A percentile compares a stretch with the other conserved stretches of the same genome.
phyloP scores from a whole-genome alignment of 2,329 filamentous ascomycete genomes.

The Trichoderma lentiforme region DNA sequence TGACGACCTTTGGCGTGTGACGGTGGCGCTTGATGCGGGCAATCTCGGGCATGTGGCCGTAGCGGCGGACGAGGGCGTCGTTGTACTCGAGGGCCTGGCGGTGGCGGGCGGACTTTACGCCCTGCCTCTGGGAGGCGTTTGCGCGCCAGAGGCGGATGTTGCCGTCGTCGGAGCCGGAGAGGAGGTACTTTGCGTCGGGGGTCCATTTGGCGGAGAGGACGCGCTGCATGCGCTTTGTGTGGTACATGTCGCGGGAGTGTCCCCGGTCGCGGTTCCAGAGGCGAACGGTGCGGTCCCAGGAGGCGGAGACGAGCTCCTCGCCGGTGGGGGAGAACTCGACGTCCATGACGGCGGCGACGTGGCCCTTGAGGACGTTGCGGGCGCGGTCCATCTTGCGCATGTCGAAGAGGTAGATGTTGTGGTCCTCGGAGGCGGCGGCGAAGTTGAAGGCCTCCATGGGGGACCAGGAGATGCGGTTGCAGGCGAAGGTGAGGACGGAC shows the following conservation, averaged over 20 bases:
- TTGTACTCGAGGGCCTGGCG: conserved; percentile 91
- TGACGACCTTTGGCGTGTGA: conserved; percentile 86
- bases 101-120: conserved; percentile 80
- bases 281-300: conserved; percentile 80
- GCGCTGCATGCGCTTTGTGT: conserved; percentile 96
- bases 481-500: conserved; percentile 75
- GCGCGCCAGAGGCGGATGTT: conserved; percentile 85
- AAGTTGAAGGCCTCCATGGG: conserved; percentile 97
- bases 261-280: conserved; percentile 79
- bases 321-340: conserved; percentile 94
- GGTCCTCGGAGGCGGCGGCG: conserved; percentile 89
- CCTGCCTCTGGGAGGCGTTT: conserved; percentile 76
- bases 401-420: conserved; percentile 85
- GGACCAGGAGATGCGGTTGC: conserved; percentile 86
- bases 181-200: conserved; percentile 82
- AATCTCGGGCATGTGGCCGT: conserved; percentile 95
- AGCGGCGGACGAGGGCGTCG: conserved; percentile 75
- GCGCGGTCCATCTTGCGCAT: conserved; percentile 87
- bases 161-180: conserved; percentile 90
- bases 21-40: conserved; percentile 85
- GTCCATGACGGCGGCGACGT: conserved; percentile 90
- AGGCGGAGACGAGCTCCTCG: conserved; percentile 86
- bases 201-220: conserved; percentile 85
- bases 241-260: conserved; percentile 88
- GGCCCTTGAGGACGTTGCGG: conserved; percentile 84